A percentile compares a stretch with the other conserved stretches of the same genome.
Conservation (phyloP, 306 rosid genomes). For the Quercus gilva region DNA sequence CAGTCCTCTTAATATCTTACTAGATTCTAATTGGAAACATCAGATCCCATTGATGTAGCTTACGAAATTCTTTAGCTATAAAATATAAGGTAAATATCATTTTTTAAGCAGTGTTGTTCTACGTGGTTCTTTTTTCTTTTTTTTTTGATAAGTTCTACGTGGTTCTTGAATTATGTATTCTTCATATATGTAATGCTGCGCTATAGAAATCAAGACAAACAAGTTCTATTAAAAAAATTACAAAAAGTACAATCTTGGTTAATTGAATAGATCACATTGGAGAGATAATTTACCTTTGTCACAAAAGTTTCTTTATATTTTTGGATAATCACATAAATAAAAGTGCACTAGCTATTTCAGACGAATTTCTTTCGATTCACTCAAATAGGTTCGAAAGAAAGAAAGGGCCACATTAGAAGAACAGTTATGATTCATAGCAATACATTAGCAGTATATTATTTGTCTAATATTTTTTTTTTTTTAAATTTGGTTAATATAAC, state of each 20-base stretch:
- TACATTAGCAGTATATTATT: too few species aligned
- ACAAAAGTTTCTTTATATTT: background rate
- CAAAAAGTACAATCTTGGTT: background rate
- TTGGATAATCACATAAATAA: background rate
- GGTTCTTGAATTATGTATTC: background rate
- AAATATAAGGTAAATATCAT: background rate
- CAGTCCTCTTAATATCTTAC: background rate
- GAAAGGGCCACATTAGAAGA: too few species aligned
- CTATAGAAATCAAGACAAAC: background rate
- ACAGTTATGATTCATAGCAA: too few species aligned
- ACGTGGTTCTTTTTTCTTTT: background rate
- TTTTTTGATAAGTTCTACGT: too few species aligned
- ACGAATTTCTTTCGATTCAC: background rate
- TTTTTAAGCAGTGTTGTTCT: background rate
- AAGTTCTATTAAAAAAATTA: background rate
- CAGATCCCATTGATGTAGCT: slow-evolving; percentile 14
- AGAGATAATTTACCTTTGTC: background rate
- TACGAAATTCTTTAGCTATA: background rate
- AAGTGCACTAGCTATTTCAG: background rate
- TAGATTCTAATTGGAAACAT: background rate
- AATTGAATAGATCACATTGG: background rate
- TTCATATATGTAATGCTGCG: too few species aligned
- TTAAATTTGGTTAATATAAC: too few species aligned
- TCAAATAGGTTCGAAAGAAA: too few species aligned
- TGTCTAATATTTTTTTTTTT: too few species aligned